These are phyloP conservation scores for Grosmannia serpens DNA, from an alignment of 2,329 filamentous ascomycete genomes.

Conservation along the genomic window DNA sequence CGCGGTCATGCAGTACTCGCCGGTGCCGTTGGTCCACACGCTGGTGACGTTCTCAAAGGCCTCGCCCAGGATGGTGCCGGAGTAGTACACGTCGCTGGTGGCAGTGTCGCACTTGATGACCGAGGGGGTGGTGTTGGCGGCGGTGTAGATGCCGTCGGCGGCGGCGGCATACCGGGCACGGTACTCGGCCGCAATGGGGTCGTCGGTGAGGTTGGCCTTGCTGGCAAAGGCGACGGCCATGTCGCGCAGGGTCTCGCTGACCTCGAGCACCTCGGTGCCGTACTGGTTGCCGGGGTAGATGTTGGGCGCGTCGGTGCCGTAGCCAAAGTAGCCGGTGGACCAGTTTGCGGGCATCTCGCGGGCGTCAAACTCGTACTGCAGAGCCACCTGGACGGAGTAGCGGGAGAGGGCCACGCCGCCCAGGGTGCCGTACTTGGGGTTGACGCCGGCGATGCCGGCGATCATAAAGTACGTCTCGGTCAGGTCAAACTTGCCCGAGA, in stretches of 20 bases:
- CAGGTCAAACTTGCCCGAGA: constrained; percentile 52
- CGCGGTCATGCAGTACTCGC: constrained; percentile 57
- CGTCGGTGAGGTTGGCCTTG: constrained; percentile 41
- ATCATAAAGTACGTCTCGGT: constrained; percentile 58
- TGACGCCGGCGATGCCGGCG: constrained; percentile 64
- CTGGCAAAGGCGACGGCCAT: constrained; percentile 38
- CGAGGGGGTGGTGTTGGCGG: constrained; percentile 35
- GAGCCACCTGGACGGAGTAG: constrained; percentile 61
- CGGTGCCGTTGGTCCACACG: constrained; percentile 56
- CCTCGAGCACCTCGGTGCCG: constrained; percentile 59
- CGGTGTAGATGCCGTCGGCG: constrained; percentile 23
- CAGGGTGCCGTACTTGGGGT: constrained; percentile 54
- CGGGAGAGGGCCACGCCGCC: constrained; percentile 55
- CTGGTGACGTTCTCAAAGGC: constrained; percentile 54
- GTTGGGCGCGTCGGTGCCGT: constrained; percentile 41
- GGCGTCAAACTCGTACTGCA: constrained; percentile 65
- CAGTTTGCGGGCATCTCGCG: constrained; percentile 56
- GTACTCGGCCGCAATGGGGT: constrained; percentile 35
- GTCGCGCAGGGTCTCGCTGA: constrained; percentile 47
- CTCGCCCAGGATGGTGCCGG: constrained; percentile 45
- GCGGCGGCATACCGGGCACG: constrained; percentile 36
- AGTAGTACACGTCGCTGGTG: constrained; percentile 63
- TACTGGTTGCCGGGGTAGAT: constrained; percentile 49
- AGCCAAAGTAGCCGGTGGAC: constrained; percentile 57
- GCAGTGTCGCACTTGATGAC: constrained; percentile 56